phyloP scores from a whole-genome alignment of 2,329 filamentous ascomycete genomes.

The Aotearoamyces nothofagi region DNA sequence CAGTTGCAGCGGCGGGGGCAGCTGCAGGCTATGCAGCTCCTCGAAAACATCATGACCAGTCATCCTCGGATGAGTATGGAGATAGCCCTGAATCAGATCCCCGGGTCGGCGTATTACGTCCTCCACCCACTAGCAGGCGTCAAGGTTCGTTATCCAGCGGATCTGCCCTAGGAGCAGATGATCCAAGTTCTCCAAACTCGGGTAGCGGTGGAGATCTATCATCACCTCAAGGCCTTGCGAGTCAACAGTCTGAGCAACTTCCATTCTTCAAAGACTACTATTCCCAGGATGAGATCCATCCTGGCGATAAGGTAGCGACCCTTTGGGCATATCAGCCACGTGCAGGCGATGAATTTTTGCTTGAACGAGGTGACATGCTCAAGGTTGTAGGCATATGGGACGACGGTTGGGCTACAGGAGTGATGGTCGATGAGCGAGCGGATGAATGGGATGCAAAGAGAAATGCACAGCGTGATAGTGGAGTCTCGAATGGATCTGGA shows the following conservation, averaged over 20 bases:
- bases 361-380: constrained; percentile 94
- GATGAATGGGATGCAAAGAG: constrained; percentile 76
- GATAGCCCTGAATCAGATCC: constrained; percentile 57
- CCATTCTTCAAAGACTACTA: constrained; percentile 99
- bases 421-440: constrained; percentile 66
- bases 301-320: constrained; percentile 76
- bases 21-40: constrained; percentile 32
- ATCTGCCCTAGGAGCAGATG: constrained; percentile 55
- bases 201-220: constrained; percentile 59
- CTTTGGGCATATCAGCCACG: constrained; percentile 96
- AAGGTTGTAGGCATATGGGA: constrained; percentile 99
- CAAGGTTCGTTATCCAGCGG: constrained; percentile 82
- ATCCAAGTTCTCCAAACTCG: constrained; percentile 57
- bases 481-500: constrained; percentile 69
- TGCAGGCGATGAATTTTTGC: constrained; percentile 79
- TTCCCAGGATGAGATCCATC: constrained; percentile 88
- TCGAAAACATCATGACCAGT: constrained; percentile 35
- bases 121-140: constrained; percentile 47
- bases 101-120: constrained; percentile 38
- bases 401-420: constrained; percentile 93
- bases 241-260: constrained; percentile 88
- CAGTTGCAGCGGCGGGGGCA: constrained; percentile 23
- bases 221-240: constrained; percentile 68
- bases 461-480: constrained; percentile 77
- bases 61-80: constrained; percentile 58